Evolutionary conservation across 163 green algal species (phyloP), one percentile per base, ranked within the genome.

Genomic region (Smithsoniella earleae): DNA sequence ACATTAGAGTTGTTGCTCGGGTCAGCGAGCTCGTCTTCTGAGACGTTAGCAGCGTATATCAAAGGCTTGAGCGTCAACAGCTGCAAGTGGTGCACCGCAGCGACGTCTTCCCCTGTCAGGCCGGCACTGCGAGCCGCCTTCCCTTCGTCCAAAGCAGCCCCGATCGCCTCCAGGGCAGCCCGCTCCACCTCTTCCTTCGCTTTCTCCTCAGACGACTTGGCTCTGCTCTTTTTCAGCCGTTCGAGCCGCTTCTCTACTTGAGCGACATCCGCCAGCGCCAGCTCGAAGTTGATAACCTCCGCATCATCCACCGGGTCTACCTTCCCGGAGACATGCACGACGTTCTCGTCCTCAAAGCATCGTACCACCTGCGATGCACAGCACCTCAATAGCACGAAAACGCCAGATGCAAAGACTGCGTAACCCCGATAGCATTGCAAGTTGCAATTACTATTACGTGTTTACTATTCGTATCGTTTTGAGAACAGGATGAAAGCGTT

Each of bases 241-340:
- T 94, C 83, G 74, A 91, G 44, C 10, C 89, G 36, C 73, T 90
- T 87, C 77, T 92, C 86, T 40, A 97, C 89, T 75, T 96, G 89
- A 3, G 66, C 73, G 37, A 97, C 80, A 77, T 99, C 94, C 1
- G 89, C 81, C 44, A 99, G 84, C 4, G 86, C 90, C 66, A 99
- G 86, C 86, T 99, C 94, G 77, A 97, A 87, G 81, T 97, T 97
- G 81, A 99, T 98, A 36, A 91, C 81, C 38, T 97, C 92, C 34
- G 89, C 87, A 81, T 98, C 93, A 16, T 87, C 83, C 33, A 89
- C 66, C 0, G 92, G 88, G 77, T 96, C 87, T 3, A 94, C 79
- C 73, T 89, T 88, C 40, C 92, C 92, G 2, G 86, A 80, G 30
- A 98, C 93, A 74, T 98, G 91, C 20, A 97, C 85, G 36, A 98